Conservation (phyloP, 805 yeast genomes). For the Saturnispora mendoncae region DNA sequence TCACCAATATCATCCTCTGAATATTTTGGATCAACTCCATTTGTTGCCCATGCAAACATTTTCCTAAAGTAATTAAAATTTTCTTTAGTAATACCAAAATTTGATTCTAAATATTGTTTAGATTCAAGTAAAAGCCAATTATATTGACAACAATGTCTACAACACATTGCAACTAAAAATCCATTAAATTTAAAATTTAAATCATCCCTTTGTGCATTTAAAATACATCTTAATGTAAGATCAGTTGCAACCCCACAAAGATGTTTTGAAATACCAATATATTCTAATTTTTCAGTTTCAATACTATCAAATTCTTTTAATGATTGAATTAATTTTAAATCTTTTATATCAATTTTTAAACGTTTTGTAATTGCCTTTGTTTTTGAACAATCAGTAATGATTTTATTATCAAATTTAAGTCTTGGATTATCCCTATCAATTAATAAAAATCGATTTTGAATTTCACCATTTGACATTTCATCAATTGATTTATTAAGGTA, state of each 20-base stretch:
- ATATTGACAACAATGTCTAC: conserved; percentile 75
- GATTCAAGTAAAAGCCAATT: conserved; percentile 45
- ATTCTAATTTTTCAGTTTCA: conserved; percentile 8
- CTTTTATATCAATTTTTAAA: conserved; percentile 72
- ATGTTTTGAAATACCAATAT: conserved; percentile 74
- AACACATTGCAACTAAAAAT: conserved; percentile 81
- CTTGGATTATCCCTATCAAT: conserved; percentile 73
- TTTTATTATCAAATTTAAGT: conserved; percentile 68
- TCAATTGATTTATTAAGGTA: conserved; percentile 37
- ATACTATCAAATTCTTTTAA: conserved; percentile 22
- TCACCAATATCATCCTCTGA: conserved; percentile 30
- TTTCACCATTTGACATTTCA: conserved; percentile 9
- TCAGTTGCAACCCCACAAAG: conserved; percentile 94
- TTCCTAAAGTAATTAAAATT: conserved; percentile 40
- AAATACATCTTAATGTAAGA: conserved; percentile 59
- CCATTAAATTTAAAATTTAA: conserved; percentile 33
- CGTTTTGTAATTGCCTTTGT: conserved; percentile 29
- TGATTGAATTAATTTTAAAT: conserved; percentile 45
- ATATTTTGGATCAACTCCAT: conserved; percentile 44
- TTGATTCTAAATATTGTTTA: conserved; percentile 28
- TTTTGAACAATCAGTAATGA: conserved; percentile 42
- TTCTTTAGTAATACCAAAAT: conserved; percentile 25
- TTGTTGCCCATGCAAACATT: conserved; percentile 84
- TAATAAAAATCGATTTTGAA: conserved; percentile 36
- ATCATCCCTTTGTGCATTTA: conserved; percentile 20